These are phyloP conservation scores for Cryptococcus amylolentus DNA, from an alignment of 1,284 basidiomycete genomes.

Conservation along the genomic window DNA sequence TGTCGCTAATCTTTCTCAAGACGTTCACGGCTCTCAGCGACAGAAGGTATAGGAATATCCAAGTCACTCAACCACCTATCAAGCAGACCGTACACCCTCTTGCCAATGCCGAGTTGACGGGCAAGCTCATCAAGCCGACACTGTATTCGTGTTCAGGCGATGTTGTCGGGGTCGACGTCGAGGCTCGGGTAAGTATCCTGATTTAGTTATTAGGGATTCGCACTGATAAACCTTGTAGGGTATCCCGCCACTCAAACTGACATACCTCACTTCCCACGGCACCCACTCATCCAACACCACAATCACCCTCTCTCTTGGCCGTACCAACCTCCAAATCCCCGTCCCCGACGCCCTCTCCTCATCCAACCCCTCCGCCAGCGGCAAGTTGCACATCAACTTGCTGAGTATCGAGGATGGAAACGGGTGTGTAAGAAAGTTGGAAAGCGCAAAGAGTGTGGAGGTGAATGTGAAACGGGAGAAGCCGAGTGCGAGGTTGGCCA, in stretches of 20 bases:
- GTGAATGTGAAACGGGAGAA: conserved; percentile 83
- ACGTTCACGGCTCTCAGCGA: conserved; percentile 77
- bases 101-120: conserved; percentile 69
- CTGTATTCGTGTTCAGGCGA: conserved; percentile 63
- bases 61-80: conserved; percentile 67
- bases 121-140: conserved; percentile 51
- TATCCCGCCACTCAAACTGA: conserved; percentile 80
- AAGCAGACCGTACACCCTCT: conserved; percentile 84
- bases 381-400: conserved; percentile 35
- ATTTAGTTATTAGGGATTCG: background rate
- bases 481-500: conserved; percentile 76
- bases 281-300: conserved; percentile 56
- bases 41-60: conserved; percentile 71
- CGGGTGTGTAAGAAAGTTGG: conserved; percentile 73
- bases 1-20: conserved; percentile 15
- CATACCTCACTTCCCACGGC: conserved; percentile 67
- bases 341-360: conserved; percentile 31
- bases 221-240: conserved; percentile 52
- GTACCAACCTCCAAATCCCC: conserved; percentile 28
- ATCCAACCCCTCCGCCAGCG: conserved; percentile 27
- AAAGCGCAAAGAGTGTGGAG: conserved; percentile 69
- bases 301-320: conserved; percentile 62
- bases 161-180: conserved; percentile 68
- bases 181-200: conserved; percentile 60
- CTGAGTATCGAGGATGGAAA: conserved; percentile 82